phyloP scores from a whole-genome alignment of 164 flowering plant genomes.

The Taxillus chinensis region DNA sequence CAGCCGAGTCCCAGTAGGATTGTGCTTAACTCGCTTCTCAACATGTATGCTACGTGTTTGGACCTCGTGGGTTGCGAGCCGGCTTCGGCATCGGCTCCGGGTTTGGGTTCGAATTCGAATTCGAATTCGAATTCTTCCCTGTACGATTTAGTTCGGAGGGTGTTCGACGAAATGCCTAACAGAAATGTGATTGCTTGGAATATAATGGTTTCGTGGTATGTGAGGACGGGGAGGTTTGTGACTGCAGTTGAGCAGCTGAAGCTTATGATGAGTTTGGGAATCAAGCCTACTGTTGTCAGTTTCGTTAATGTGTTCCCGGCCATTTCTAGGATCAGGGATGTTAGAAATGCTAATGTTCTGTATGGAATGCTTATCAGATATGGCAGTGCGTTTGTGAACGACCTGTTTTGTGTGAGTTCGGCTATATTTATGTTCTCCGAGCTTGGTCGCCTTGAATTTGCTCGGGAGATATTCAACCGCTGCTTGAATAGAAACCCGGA shows the following conservation, averaged over 20 bases:
- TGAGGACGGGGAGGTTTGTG: constrained; percentile 31
- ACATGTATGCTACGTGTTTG: constrained; percentile 63
- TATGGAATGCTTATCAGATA: constrained; percentile 59
- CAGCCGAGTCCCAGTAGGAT: constrained; percentile 39
- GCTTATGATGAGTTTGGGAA: constrained; percentile 49
- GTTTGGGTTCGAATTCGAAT: no score
- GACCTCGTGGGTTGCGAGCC: constrained; percentile 6
- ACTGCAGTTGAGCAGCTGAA: constrained; percentile 47
- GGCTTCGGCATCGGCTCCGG: background rate
- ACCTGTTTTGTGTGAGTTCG: constrained; percentile 66
- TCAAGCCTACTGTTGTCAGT: constrained; percentile 55
- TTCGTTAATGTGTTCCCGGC: constrained; percentile 83
- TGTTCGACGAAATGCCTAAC: constrained; percentile 56
- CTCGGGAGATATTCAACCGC: constrained; percentile 49
- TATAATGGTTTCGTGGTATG: constrained; percentile 70
- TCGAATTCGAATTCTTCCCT: constrained; percentile 1
- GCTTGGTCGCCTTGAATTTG: constrained; percentile 46
- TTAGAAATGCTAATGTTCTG: constrained; percentile 26
- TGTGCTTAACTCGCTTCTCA: constrained; percentile 71
- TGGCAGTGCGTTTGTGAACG: constrained; percentile 45
- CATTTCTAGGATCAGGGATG: constrained; percentile 26
- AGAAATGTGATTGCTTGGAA: constrained; percentile 79
- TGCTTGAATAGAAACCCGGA: constrained; percentile 53
- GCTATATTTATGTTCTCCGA: constrained; percentile 61
- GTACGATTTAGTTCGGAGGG: constrained; percentile 39